These are phyloP conservation scores for Laburnicola sp. DNA, from an alignment of 2,329 filamentous ascomycete species.

Conservation along the genomic window DNA sequence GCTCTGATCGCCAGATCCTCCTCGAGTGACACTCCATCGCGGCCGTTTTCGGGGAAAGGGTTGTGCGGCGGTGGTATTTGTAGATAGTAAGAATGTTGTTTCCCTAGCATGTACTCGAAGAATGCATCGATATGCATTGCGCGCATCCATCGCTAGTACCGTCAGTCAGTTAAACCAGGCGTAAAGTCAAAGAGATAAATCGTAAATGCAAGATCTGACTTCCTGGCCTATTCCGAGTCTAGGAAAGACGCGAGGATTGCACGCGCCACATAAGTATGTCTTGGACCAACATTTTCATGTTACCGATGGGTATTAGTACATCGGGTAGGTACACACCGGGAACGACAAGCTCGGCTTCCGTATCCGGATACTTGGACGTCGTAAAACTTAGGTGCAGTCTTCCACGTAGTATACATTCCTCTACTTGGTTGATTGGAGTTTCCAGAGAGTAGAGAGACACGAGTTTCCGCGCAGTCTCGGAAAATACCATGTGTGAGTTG, in stretches of 20 bases:
- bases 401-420: not conserved
- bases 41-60: conserved; percentile 64
- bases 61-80: conserved; percentile 69
- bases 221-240: too few relatives aligned
- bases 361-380: not conserved
- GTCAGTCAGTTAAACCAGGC: conserved; percentile 11
- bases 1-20: conserved; percentile 88
- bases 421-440: not conserved
- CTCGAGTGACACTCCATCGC: conserved; percentile 81
- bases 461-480: too few relatives aligned
- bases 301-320: not conserved
- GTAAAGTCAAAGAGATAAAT: not conserved
- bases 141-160: conserved; percentile 82
- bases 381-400: not conserved
- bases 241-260: not conserved
- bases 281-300: conserved; percentile 5
- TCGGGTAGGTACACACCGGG: not conserved
- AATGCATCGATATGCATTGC: conserved; percentile 95
- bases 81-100: conserved; percentile 77
- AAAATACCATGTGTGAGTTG: too few relatives aligned
- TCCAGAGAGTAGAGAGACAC: too few relatives aligned
- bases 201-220: not conserved
- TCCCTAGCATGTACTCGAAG: conserved; percentile 83
- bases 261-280: not conserved
- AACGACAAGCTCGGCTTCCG: not conserved